Conservation (phyloP, 139 green algal genomes). For the Chlamydomonas sp. region DNA sequence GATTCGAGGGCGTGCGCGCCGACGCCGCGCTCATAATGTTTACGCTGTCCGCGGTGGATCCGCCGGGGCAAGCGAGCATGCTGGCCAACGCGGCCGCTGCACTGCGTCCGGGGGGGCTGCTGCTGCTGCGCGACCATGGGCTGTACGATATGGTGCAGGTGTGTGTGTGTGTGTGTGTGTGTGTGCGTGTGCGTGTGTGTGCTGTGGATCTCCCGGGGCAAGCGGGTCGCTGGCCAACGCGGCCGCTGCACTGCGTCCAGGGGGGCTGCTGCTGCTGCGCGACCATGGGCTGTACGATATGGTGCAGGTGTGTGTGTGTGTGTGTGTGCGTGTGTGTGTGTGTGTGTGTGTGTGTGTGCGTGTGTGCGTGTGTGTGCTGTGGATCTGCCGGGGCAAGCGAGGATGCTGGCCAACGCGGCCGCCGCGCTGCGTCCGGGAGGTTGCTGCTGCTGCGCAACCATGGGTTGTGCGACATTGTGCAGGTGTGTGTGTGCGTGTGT, state of each 20-base stretch:
- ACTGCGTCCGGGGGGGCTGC: conserved; percentile 48
- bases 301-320: conserved; percentile 54
- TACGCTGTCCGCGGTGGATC: conserved; percentile 61
- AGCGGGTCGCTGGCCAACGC: conserved; percentile 28
- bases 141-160: conserved; percentile 69
- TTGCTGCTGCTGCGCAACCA: conserved; percentile 68
- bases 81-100: conserved; percentile 30
- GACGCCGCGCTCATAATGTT: conserved; percentile 70
- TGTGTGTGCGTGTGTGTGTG: too few species aligned
- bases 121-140: conserved; percentile 72
- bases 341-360: too few species aligned
- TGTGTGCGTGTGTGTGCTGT: conserved; percentile 51
- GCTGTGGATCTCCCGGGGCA: background rate
- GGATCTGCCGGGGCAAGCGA: conserved; percentile 23
- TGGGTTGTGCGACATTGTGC: conserved; percentile 69
- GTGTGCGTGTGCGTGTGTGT: background rate
- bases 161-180: background rate
- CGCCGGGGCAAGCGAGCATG: conserved; percentile 32
- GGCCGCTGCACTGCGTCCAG: conserved; percentile 36
- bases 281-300: conserved; percentile 79
- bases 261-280: conserved; percentile 57
- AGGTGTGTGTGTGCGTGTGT: conserved; percentile 22
- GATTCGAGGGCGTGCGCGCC: conserved; percentile 23
- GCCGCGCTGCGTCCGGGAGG: conserved; percentile 48
- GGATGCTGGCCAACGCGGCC: conserved; percentile 37